Percentiles rank a stretch among this genome's conserved stretches.
phyloP scores from a whole-genome alignment of 441 rosid genomes.

The Macaranga tanarius region DNA sequence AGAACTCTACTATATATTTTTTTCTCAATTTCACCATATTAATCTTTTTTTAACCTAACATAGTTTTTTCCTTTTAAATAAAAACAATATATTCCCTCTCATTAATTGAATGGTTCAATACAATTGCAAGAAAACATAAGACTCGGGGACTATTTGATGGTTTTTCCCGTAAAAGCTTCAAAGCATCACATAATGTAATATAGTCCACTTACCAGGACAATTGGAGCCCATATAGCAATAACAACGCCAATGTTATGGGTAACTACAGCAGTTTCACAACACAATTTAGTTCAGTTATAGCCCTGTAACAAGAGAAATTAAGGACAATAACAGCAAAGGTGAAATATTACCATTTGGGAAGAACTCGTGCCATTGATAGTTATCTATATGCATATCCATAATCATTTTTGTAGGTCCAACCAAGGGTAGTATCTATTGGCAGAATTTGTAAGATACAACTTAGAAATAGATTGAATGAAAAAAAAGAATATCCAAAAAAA shows the following conservation, averaged over 20 bases:
- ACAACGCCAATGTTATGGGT: slow-evolving; percentile 81
- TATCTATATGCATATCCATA: slow-evolving; percentile 54
- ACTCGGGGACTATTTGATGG: slow-evolving; percentile 4
- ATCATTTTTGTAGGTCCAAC: slow-evolving; percentile 75
- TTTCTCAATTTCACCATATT: background rate
- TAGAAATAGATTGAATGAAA: background rate
- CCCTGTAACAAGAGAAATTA: slow-evolving; percentile 12
- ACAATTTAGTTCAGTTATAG: slow-evolving; percentile 24
- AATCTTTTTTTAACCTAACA: background rate
- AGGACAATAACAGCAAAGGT: slow-evolving; percentile 7
- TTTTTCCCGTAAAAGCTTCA: background rate
- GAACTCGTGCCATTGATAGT: slow-evolving; percentile 89
- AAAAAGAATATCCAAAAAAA: background rate
- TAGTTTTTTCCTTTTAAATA: background rate
- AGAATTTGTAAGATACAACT: slow-evolving; percentile 20
- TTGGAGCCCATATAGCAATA: slow-evolving; percentile 94
- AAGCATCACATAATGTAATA: background rate
- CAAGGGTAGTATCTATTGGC: slow-evolving; percentile 73
- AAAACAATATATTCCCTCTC: background rate
- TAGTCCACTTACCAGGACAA: slow-evolving; percentile 69
- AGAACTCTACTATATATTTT: no score
- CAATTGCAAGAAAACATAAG: background rate
- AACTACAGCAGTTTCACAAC: slow-evolving; percentile 46
- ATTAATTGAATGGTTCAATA: background rate
- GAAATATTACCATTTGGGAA: slow-evolving; percentile 66